phyloP scores from a whole-genome alignment of 441 rosid species.

The Mallotus japonicus region DNA sequence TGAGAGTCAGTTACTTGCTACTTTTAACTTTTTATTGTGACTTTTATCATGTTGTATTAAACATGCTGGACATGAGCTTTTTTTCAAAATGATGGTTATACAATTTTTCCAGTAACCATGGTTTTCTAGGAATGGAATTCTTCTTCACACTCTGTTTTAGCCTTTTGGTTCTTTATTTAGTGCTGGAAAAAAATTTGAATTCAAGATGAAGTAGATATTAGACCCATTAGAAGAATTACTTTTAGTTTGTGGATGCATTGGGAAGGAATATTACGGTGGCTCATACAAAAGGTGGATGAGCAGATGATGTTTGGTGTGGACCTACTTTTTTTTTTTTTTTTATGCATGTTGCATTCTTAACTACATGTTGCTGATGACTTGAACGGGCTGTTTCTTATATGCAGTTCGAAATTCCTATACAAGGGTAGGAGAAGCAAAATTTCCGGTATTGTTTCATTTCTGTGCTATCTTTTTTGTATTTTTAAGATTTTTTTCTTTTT shows the following conservation, averaged over 20 bases:
- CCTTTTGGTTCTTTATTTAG: not conserved
- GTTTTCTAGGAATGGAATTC: slow-evolving; percentile 3
- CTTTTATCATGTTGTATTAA: slow-evolving; percentile 14
- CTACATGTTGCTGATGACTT: slow-evolving; percentile 16
- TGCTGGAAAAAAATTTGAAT: not conserved
- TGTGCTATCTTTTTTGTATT: slow-evolving; percentile 14
- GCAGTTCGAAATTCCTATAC: slow-evolving; percentile 75
- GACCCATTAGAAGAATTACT: not conserved
- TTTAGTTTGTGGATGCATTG: not conserved
- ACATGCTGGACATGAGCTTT: slow-evolving; percentile 12
- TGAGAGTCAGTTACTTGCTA: slow-evolving; percentile 48
- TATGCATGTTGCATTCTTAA: not conserved
- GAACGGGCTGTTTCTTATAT: slow-evolving; percentile 34
- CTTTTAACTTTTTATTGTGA: slow-evolving; percentile 18
- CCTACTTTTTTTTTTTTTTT: not conserved
- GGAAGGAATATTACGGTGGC: no score
- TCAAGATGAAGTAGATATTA: not conserved
- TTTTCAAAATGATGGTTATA: slow-evolving; percentile 6
- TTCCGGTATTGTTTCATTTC: slow-evolving; percentile 54
- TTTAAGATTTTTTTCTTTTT: not conserved
- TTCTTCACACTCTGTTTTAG: not conserved
- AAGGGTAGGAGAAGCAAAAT: slow-evolving; percentile 70
- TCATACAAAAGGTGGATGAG: no score
- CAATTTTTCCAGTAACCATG: slow-evolving; percentile 1
- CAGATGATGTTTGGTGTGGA: no score